These are phyloP conservation scores for Prunus salicina DNA, from an alignment of 306 rosid species.

Conservation along the genomic window DNA sequence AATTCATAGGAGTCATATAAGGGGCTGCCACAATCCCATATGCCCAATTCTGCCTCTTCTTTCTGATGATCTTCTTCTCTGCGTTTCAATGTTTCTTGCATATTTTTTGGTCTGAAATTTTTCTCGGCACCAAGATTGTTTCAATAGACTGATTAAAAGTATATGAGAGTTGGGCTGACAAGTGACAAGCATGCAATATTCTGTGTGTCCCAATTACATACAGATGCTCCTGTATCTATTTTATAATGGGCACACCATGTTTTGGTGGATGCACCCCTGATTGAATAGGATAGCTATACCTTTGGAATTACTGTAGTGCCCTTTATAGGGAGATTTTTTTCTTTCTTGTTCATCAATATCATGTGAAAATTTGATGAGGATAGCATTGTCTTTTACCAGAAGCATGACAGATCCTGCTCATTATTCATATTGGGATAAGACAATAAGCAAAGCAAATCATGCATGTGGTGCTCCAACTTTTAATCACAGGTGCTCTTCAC, in stretches of 20 bases:
- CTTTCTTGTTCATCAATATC: neutral
- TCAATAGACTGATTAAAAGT: neutral
- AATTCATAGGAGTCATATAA: slow-evolving; percentile 76
- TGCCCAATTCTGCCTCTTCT: slow-evolving; percentile 17
- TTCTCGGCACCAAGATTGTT: neutral
- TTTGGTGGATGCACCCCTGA: slow-evolving; percentile 7
- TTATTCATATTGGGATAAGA: neutral
- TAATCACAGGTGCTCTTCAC: neutral
- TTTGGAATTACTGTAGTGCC: neutral
- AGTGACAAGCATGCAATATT: slow-evolving; percentile 13
- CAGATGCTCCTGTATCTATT: neutral
- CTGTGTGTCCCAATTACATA: neutral
- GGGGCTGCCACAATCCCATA: slow-evolving; percentile 93
- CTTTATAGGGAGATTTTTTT: neutral
- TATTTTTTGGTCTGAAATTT: slow-evolving; percentile 13
- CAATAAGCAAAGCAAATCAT: neutral
- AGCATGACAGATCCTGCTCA: slow-evolving; percentile 8
- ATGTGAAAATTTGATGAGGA: neutral
- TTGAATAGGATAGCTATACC: no score
- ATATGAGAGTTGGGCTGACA: neutral
- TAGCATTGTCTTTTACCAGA: neutral
- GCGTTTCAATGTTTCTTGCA: slow-evolving; percentile 30
- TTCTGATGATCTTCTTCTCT: slow-evolving; percentile 6
- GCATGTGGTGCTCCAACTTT: neutral
- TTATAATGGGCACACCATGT: neutral